Evolutionary conservation across 2,329 filamentous ascomycete species (phyloP).

Genomic region (Aspergillus intermedius): DNA sequence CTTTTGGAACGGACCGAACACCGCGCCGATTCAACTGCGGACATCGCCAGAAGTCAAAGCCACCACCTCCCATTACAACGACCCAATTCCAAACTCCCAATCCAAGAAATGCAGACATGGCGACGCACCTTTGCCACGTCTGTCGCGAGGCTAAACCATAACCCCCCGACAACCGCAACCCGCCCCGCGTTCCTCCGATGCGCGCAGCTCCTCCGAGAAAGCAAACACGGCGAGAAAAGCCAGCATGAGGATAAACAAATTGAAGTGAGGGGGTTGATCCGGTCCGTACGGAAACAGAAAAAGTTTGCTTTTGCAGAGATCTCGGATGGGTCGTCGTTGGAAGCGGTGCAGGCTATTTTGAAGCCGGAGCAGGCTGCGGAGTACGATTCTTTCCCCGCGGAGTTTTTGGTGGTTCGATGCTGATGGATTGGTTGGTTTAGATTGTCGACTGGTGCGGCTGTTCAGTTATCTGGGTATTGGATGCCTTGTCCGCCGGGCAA

Average conservation of each 20-base stretch:
- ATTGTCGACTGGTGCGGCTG: conserved; percentile 72
- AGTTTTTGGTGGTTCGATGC: not conserved
- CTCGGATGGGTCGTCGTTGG: conserved; percentile 76
- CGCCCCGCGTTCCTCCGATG: conserved; percentile 27
- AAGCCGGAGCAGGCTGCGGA: conserved; percentile 63
- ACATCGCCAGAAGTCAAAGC: conserved; percentile 4
- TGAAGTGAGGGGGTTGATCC: conserved; percentile 69
- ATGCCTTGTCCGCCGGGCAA: conserved; percentile 58
- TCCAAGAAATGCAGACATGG: conserved; percentile 35
- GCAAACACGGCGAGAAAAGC: conserved; percentile 18
- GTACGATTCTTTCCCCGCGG: conserved; percentile 45
- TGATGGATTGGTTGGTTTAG: conserved; percentile 41
- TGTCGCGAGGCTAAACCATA: conserved; percentile 25
- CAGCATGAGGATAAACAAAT: conserved; percentile 38
- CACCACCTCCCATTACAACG: conserved; percentile 6
- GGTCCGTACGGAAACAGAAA: conserved; percentile 83
- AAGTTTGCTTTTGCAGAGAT: conserved; percentile 74
- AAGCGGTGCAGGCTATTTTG: conserved; percentile 73
- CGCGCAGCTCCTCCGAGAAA: conserved; percentile 32
- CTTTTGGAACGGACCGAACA: not conserved
- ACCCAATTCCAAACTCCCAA: not conserved
- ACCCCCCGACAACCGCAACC: conserved; percentile 7
- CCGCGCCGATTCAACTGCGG: not conserved
- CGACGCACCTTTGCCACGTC: conserved; percentile 34
- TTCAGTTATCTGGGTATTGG: conserved; percentile 74